A percentile compares a stretch with the other conserved stretches of the same genome.
phyloP scores from a whole-genome alignment of 306 rosid genomes.

The Luffa acutangula region DNA sequence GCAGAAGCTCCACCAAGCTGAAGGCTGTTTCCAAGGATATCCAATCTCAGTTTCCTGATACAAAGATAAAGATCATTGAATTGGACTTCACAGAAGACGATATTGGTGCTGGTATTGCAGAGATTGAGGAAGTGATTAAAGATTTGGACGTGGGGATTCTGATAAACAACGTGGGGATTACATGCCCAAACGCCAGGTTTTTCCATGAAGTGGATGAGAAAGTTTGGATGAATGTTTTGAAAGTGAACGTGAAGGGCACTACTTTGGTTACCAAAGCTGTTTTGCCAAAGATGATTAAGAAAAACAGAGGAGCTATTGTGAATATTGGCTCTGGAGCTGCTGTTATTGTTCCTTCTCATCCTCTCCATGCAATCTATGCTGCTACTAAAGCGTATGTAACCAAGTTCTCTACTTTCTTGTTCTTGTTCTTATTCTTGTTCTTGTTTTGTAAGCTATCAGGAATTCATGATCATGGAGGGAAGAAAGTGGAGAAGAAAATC shows the following conservation, averaged over 20 bases:
- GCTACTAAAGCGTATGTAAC: conserved; percentile 75
- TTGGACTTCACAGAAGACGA: conserved; percentile 45
- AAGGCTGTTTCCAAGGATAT: conserved; percentile 33
- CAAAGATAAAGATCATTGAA: conserved; percentile 13
- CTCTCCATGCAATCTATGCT: conserved; percentile 62
- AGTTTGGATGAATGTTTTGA: conserved; percentile 48
- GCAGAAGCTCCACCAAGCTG: conserved; percentile 45
- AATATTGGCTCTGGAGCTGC: conserved; percentile 71
- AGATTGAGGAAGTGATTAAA: conserved; percentile 20
- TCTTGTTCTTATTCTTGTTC: not conserved
- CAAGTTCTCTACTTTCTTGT: not conserved
- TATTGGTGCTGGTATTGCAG: conserved; percentile 2
- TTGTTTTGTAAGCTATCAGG: not conserved
- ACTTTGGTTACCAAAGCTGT: conserved; percentile 42
- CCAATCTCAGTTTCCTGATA: conserved; percentile 15
- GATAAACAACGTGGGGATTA: conserved; percentile 63
- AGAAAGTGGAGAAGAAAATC: not conserved
- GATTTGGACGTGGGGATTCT: conserved; percentile 36
- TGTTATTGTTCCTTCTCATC: conserved; percentile 67
- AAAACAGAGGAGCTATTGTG: conserved; percentile 56
- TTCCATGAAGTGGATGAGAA: conserved; percentile 55
- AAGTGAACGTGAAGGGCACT: conserved; percentile 56
- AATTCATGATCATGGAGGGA: not conserved
- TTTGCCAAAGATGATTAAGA: conserved; percentile 34
- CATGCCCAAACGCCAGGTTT: conserved; percentile 46